These are phyloP conservation scores for Kalmusia sp. DNA, from an alignment of 2,329 filamentous ascomycete genomes.

Conservation along the genomic window DNA sequence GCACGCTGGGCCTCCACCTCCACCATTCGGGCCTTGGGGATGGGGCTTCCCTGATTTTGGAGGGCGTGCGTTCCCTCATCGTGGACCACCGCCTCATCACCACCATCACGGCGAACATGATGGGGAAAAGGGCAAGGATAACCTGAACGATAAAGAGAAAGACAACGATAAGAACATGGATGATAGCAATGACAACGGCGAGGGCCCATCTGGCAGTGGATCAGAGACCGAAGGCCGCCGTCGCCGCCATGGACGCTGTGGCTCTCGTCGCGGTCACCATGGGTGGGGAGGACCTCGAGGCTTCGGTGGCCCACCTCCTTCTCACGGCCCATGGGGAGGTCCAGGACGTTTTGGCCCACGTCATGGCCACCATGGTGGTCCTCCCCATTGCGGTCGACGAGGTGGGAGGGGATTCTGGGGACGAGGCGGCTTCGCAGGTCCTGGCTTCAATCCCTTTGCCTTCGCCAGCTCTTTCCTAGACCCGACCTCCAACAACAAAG, in stretches of 20 bases:
- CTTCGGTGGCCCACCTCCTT: conserved; percentile 16
- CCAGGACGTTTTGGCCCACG: conserved; percentile 19
- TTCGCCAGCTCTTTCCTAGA: conserved; percentile 49
- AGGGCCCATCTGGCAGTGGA: conserved; percentile 36
- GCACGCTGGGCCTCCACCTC: conserved; percentile 18
- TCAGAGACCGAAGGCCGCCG: conserved; percentile 34
- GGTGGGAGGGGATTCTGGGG: conserved; percentile 37
- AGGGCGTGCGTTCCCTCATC: conserved; percentile 36
- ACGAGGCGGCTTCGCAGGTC: conserved; percentile 19
- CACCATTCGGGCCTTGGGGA: conserved; percentile 39
- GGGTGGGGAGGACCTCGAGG: conserved; percentile 30
- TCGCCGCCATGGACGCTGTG: conserved; percentile 24
- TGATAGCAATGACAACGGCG: conserved; percentile 31
- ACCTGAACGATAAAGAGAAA: conserved; percentile 24
- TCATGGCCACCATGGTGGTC: conserved; percentile 12
- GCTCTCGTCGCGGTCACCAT: conserved; percentile 28
- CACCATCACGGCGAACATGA: conserved; percentile 11
- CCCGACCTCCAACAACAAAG: conserved; percentile 21
- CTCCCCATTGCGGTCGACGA: conserved; percentile 22
- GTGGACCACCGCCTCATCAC: conserved; percentile 33
- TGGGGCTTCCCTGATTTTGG: conserved; percentile 43
- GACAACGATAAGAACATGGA: conserved; percentile 17
- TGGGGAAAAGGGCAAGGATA: conserved; percentile 15
- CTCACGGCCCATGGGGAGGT: conserved; percentile 9
- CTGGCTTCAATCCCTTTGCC: conserved; percentile 23